phyloP scores from a whole-genome alignment of 1,284 basidiomycete species.

The Ceraceosorus guamensis region DNA sequence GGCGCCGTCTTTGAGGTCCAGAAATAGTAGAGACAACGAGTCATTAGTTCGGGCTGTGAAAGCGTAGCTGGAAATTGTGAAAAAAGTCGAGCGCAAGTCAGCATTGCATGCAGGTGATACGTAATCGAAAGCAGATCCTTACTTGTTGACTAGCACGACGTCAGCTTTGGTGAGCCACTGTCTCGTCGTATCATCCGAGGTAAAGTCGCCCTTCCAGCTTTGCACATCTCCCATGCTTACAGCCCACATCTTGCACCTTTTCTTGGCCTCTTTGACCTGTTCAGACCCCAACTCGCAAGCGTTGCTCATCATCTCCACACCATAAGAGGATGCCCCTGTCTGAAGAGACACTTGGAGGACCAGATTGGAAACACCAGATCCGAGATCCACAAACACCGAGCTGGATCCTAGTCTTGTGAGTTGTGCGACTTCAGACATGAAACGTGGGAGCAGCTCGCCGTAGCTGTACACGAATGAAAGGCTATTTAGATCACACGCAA shows the following conservation, averaged over 20 bases:
- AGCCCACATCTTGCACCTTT: conserved; percentile 54
- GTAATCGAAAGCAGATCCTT: conserved; percentile 39
- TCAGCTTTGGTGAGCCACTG: conserved; percentile 51
- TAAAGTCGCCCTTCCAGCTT: conserved; percentile 54
- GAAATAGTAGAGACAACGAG: conserved; percentile 54
- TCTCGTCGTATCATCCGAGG: conserved; percentile 45
- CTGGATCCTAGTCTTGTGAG: conserved; percentile 43
- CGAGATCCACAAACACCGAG: conserved; percentile 54
- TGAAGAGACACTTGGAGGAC: conserved; percentile 55
- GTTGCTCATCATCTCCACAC: conserved; percentile 54
- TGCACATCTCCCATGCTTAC: conserved; percentile 50
- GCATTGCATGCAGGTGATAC: not conserved
- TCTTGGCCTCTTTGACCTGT: conserved; percentile 53
- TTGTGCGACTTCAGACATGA: conserved; percentile 49
- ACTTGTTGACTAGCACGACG: conserved; percentile 57
- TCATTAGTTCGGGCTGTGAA: conserved; percentile 54
- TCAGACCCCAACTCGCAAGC: conserved; percentile 52
- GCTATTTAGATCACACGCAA: conserved; percentile 14
- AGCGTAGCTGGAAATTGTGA: conserved; percentile 23
- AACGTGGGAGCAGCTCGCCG: conserved; percentile 50
- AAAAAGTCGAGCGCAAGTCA: not conserved
- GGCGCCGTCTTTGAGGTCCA: conserved; percentile 55
- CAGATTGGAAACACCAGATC: conserved; percentile 56
- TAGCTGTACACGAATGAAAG: conserved; percentile 42
- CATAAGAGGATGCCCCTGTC: conserved; percentile 52